phyloP scores from a whole-genome alignment of 768 basidiomycete genomes.

The Nidularia sp. region DNA sequence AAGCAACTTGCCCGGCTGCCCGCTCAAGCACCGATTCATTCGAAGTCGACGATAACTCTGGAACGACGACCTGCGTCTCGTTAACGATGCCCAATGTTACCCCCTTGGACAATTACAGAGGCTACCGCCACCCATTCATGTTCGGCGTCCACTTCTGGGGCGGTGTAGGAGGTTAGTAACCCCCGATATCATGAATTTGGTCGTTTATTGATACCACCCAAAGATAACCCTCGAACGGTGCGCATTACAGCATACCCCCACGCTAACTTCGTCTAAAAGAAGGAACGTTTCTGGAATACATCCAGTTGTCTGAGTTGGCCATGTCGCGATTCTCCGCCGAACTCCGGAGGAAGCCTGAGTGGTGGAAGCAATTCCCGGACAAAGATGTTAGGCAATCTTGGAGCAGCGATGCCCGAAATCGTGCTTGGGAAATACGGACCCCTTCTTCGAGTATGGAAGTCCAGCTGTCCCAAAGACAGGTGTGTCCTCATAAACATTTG shows the following conservation, averaged over 20 bases:
- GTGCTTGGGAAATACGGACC: conserved; percentile 27
- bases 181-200: background rate
- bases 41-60: too few species aligned
- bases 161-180: conserved; percentile 39
- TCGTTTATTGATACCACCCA: too few species aligned
- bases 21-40: too few species aligned
- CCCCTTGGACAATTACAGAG: conserved; percentile 21
- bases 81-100: conserved; percentile 8
- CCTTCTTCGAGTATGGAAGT: conserved; percentile 27
- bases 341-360: conserved; percentile 31
- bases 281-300: background rate
- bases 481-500: conserved; percentile 9
- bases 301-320: conserved; percentile 38
- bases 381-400: conserved; percentile 22
- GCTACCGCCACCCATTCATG: conserved; percentile 48
- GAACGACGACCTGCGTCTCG: too few species aligned
- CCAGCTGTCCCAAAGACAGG: conserved; percentile 35
- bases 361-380: conserved; percentile 33
- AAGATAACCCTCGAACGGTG: conserved; percentile 49
- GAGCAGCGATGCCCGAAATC: conserved; percentile 19
- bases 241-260: conserved; percentile 7
- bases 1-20: background rate
- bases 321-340: conserved; percentile 45
- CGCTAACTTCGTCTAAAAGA: background rate
- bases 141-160: conserved; percentile 37